These are phyloP conservation scores for Westerdykella aurantiaca DNA, from an alignment of 2,329 filamentous ascomycete species.

Conservation along the genomic window DNA sequence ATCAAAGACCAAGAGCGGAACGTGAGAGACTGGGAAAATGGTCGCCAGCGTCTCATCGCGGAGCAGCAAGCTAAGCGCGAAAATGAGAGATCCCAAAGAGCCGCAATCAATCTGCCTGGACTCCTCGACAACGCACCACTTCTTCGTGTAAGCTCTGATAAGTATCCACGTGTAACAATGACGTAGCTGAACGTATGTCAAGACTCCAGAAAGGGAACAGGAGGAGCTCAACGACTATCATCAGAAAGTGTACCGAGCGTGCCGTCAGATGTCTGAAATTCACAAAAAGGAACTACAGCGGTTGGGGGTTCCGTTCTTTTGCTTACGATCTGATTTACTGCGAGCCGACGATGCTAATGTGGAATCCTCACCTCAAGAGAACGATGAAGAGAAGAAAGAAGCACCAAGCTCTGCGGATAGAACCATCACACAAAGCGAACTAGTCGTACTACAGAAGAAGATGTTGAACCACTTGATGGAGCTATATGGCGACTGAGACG, in stretches of 20 bases:
- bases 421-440: slow-evolving; percentile 19
- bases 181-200: not conserved
- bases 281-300: slow-evolving; percentile 52
- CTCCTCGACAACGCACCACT: slow-evolving; percentile 17
- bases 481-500: slow-evolving; percentile 10
- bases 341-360: slow-evolving; percentile 14
- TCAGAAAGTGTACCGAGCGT: slow-evolving; percentile 56
- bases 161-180: not conserved
- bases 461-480: slow-evolving; percentile 33
- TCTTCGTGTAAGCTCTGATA: slow-evolving; percentile 15
- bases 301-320: slow-evolving; percentile 41
- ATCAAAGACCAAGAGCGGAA: slow-evolving; percentile 59
- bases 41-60: slow-evolving; percentile 47
- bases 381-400: slow-evolving; percentile 7
- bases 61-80: slow-evolving; percentile 49
- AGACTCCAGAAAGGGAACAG: slow-evolving; percentile 46
- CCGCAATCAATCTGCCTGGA: slow-evolving; percentile 45
- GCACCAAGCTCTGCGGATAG: not conserved
- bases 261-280: slow-evolving; percentile 53
- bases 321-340: slow-evolving; percentile 21
- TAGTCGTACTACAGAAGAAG: slow-evolving; percentile 30
- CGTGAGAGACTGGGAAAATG: slow-evolving; percentile 56
- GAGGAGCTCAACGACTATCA: slow-evolving; percentile 56
- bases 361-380: not conserved
- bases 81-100: slow-evolving; percentile 50